Evolutionary conservation across 345 rosid species (phyloP).

Genomic region (Syzygium grande): DNA sequence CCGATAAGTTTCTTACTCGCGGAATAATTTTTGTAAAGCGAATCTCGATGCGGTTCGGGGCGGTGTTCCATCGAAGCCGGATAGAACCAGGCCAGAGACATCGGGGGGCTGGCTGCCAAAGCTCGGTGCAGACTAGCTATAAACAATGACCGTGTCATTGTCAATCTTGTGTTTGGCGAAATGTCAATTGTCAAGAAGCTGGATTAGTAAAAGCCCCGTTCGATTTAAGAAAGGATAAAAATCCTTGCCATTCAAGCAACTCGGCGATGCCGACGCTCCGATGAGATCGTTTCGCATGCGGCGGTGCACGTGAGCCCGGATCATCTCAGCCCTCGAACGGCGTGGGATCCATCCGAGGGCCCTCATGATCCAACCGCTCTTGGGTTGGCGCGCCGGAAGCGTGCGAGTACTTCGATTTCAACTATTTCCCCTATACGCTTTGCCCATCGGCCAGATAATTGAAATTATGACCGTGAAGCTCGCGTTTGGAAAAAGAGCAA

Average conservation of each 20-base stretch:
- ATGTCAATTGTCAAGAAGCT: not conserved
- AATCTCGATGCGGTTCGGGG: not conserved
- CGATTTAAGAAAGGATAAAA: not conserved
- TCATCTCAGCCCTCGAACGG: not conserved
- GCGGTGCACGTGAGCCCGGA: not conserved
- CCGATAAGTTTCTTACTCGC: rapidly evolving
- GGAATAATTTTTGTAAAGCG: not conserved
- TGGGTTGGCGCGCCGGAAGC: not conserved
- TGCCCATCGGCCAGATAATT: not conserved
- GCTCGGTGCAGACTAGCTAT: not conserved
- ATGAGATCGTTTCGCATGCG: not conserved
- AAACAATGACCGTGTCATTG: not conserved
- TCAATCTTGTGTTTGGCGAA: not conserved
- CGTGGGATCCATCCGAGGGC: not conserved
- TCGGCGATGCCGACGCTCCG: not conserved
- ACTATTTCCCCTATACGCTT: not conserved
- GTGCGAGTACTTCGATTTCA: not conserved
- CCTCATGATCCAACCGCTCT: not conserved
- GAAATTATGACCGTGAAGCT: not conserved
- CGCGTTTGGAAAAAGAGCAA: not conserved
- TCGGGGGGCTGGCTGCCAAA: too few relatives aligned
- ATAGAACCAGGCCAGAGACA: not conserved
- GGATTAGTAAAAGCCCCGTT: not conserved
- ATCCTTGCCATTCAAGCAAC: not conserved
- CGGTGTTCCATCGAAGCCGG: rapidly evolving